These are phyloP conservation scores for Metschnikowia vanudenii DNA, from an alignment of 805 yeast genomes.

Conservation along the genomic window DNA sequence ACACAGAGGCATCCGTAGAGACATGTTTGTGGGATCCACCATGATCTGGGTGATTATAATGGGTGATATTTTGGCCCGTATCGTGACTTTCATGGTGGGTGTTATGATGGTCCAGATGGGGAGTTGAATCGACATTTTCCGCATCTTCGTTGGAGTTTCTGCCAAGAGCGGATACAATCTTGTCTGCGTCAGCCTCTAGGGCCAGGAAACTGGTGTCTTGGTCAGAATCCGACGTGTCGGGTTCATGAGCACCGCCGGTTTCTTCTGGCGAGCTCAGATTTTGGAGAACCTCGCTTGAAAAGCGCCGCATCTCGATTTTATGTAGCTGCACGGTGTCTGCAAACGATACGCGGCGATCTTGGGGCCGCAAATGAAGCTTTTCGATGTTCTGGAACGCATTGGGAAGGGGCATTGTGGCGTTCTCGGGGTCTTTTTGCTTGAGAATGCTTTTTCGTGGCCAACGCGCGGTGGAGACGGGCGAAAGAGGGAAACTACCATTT, in stretches of 20 bases:
- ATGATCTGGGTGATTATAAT: too few species aligned
- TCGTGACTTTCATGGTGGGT: too few species aligned
- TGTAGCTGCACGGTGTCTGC: slow-evolving; percentile 74
- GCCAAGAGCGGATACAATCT: slow-evolving; percentile 13
- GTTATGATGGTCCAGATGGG: too few species aligned
- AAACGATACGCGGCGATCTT: slow-evolving; percentile 63
- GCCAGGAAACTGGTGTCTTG: slow-evolving; percentile 17
- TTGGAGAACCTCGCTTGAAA: background rate
- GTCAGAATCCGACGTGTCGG: slow-evolving; percentile 5
- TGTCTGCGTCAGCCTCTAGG: slow-evolving; percentile 22
- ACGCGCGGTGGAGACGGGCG: background rate
- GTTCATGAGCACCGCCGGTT: background rate
- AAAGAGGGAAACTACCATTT: too few species aligned
- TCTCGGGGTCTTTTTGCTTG: slow-evolving; percentile 12
- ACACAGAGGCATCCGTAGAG: too few species aligned
- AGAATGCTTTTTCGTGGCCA: slow-evolving; percentile 17
- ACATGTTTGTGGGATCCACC: too few species aligned
- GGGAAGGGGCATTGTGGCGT: slow-evolving; percentile 13
- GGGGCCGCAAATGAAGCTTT: background rate
- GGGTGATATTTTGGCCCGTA: too few species aligned
- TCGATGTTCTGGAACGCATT: background rate
- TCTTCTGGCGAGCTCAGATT: background rate
- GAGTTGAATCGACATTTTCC: background rate
- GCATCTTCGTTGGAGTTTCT: background rate
- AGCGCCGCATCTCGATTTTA: slow-evolving; percentile 44